These are phyloP conservation scores for Canna indica DNA, from an alignment of 176 grass and related monocot genomes.

Conservation along the genomic window DNA sequence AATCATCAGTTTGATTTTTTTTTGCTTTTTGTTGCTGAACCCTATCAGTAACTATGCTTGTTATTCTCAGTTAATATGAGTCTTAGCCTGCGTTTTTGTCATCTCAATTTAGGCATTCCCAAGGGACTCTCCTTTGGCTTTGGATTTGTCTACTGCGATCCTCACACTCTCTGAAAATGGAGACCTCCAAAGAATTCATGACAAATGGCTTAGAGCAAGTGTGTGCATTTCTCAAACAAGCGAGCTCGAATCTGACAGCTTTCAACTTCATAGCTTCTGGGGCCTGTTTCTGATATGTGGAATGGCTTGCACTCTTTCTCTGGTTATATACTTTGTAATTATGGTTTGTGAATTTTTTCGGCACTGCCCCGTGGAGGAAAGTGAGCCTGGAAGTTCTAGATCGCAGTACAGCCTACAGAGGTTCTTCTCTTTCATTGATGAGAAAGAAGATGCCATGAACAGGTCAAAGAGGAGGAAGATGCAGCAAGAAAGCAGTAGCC, in stretches of 20 bases:
- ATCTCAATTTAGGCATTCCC: slow-evolving; percentile 58
- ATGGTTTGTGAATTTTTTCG: not conserved
- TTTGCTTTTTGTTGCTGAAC: not conserved
- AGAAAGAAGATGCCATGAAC: not conserved
- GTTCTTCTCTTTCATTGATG: slow-evolving; percentile 14
- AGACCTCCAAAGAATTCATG: slow-evolving; percentile 68
- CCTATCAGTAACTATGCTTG: not conserved
- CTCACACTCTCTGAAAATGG: slow-evolving; percentile 79
- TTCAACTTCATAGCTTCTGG: slow-evolving; percentile 69
- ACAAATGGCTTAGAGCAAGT: slow-evolving; percentile 43
- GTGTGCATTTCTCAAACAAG: slow-evolving; percentile 38
- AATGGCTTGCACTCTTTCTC: slow-evolving; percentile 37
- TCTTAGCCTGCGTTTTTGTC: slow-evolving; percentile 10
- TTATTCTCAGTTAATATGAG: not conserved
- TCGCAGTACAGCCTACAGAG: not conserved
- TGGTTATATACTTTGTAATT: slow-evolving; percentile 33
- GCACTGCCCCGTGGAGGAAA: not conserved
- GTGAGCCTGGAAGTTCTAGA: not conserved
- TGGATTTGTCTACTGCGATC: slow-evolving; percentile 76
- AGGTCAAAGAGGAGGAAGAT: not conserved
- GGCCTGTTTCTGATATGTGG: slow-evolving; percentile 71
- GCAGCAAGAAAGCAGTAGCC: not conserved
- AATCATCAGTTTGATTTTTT: too few species aligned
- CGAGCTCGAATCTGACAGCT: slow-evolving; percentile 31
- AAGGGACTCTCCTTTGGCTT: slow-evolving; percentile 71